Evolutionary conservation across 345 rosid species (phyloP), one percentile per base, ranked within the genome.

Genomic region (Moringa oleifera): DNA sequence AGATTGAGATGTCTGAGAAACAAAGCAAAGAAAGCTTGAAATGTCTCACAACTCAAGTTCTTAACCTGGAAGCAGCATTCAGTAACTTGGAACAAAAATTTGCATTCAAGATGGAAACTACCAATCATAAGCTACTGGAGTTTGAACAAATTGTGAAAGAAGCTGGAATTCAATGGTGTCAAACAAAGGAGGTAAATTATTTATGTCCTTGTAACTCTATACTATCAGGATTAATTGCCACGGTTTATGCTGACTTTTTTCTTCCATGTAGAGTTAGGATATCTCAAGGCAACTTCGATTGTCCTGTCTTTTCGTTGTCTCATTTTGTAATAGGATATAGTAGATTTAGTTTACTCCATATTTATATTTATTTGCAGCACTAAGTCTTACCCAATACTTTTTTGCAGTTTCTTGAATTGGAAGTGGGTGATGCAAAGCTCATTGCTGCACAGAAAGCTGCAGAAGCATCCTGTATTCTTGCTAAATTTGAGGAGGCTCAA

Each of bases 401-500:
- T 74, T 52, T 63, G 25, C 85, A 94, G 99, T 71, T 74, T 67
- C 77, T 88, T 70, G 96, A 90, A 69, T 71, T 66, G 67, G 97
- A 90, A 79, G 64, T 90, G 59, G 85, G 82, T 67, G 89, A 85
- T 24, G 82, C 89, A 61, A 84, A 79, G 82, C 68, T 78, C 63
- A 68, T 57, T 68, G 87, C 89, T 59, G 80, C 64, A n/a, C 84
- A 86, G 69, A 85, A 80, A 73, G 74, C 75, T 37, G 88, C 82
- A 1, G 87, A 88, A 69, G 86, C 83, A 73, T 85, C 80, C 67
- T 82, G 88, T 70, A 59, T 82, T 68, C 74, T 79, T 59, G 80
- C 87, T 36, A 94, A 88, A 80, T 90, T 88, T 76, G 92, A 83
- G 63, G 99, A 90, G 88, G 95, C 97, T 18, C 96, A 86, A 67